Evolutionary conservation across 2,329 filamentous ascomycete genomes (phyloP).

Genomic region (Trichoderma gracile): DNA sequence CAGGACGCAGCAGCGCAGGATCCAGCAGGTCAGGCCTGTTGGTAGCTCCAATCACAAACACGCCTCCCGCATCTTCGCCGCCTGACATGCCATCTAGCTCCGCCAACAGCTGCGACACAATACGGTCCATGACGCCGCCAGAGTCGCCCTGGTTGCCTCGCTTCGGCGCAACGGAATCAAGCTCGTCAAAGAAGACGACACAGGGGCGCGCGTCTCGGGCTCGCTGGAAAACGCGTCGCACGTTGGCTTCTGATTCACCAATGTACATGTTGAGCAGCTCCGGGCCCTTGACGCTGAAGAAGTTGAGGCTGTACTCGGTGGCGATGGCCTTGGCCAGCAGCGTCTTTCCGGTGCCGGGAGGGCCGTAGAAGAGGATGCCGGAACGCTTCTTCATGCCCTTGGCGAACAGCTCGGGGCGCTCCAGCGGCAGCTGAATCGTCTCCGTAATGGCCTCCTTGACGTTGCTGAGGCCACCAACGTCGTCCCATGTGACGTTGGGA

Average conservation of each 20-base stretch:
- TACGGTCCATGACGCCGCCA: constrained; percentile 96
- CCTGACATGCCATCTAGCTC: constrained; percentile 98
- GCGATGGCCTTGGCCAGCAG: constrained; percentile 91
- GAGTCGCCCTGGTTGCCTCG: constrained; percentile 96
- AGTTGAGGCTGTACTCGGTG: constrained; percentile 90
- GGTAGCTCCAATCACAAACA: constrained; percentile 96
- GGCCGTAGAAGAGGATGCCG: constrained; percentile 88
- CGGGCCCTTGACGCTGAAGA: constrained; percentile 90
- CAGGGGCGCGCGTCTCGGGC: constrained; percentile 84
- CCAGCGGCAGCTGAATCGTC: constrained; percentile 90
- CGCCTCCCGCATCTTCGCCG: constrained; percentile 79
- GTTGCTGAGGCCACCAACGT: constrained; percentile 88
- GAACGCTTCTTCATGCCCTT: constrained; percentile 98
- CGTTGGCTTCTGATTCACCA: constrained; percentile 89
- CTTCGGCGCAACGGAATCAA: constrained; percentile 93
- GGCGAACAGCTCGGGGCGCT: constrained; percentile 89
- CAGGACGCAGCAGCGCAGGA: constrained; percentile 82
- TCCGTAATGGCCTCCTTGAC: constrained; percentile 98
- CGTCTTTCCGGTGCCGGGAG: constrained; percentile 88
- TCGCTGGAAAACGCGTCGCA: constrained; percentile 83
- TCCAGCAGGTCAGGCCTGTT: constrained; percentile 93
- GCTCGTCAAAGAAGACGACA: constrained; percentile 90
- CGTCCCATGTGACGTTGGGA: constrained; percentile 93
- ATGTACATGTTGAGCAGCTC: constrained; percentile 96
- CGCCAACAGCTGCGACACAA: constrained; percentile 90